A percentile compares a stretch with the other conserved stretches of the same genome.
Conservation (phyloP, 805 yeast species). For the Nadsonia fulvescens region DNA sequence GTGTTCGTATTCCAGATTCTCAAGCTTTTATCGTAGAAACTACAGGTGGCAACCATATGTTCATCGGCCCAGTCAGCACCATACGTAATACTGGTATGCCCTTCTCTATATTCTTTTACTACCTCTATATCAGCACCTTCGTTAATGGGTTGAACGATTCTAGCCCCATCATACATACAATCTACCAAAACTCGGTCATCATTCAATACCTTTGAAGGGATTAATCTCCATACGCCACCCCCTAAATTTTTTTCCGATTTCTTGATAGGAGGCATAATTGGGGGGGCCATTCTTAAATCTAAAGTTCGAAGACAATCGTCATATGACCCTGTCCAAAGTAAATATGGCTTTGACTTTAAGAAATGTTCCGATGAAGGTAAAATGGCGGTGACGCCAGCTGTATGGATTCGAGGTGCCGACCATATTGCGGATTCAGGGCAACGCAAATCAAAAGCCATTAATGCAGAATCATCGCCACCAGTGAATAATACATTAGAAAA, state of each 20-base stretch:
- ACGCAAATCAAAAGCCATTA: conserved; percentile 58
- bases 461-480: conserved; percentile 78
- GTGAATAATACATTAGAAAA: conserved; percentile 38
- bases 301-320: conserved; percentile 60
- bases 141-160: conserved; percentile 30
- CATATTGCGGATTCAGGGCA: conserved; percentile 11
- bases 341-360: conserved; percentile 24
- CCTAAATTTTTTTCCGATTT: conserved; percentile 36
- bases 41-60: conserved; percentile 52
- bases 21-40: conserved; percentile 74
- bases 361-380: conserved; percentile 29
- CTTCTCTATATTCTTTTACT: conserved; percentile 29
- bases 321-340: conserved; percentile 76
- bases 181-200: conserved; percentile 48
- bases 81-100: conserved; percentile 84
- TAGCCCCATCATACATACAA: conserved; percentile 93
- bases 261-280: conserved; percentile 30
- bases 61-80: conserved; percentile 77
- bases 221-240: conserved; percentile 92
- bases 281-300: conserved; percentile 42
- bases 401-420: conserved; percentile 39
- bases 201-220: conserved; percentile 32
- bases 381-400: conserved; percentile 82
- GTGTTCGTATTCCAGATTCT: conserved; percentile 52
- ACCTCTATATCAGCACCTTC: conserved; percentile 16